Evolutionary conservation across 139 green algal genomes (phyloP).

Genomic region (Nannochloris sp.): DNA sequence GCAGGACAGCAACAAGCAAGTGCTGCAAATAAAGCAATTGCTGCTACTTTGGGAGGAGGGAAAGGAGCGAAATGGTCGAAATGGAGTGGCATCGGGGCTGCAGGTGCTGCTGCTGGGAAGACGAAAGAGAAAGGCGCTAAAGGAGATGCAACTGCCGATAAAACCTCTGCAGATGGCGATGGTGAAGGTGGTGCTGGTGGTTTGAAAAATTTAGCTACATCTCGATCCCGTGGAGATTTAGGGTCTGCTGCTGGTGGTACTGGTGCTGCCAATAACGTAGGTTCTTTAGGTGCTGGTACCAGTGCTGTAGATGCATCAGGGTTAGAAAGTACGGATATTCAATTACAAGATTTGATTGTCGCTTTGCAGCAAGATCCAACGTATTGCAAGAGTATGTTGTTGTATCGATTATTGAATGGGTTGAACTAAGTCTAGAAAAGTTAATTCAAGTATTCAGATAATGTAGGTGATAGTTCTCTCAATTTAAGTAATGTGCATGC

Average conservation of each 20-base stretch:
- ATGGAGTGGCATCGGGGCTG: conserved; percentile 6
- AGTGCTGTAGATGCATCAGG: conserved; percentile 1
- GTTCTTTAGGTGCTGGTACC: background rate
- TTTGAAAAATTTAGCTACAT: no score
- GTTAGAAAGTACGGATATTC: background rate
- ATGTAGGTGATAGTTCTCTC: no score
- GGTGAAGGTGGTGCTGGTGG: background rate
- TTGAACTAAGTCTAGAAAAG: background rate
- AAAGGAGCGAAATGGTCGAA: conserved; percentile 24
- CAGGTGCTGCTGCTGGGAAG: background rate
- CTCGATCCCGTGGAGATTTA: background rate
- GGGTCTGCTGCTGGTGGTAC: background rate
- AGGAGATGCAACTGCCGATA: background rate
- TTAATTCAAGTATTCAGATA: no score
- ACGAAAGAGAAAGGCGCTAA: background rate
- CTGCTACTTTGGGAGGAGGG: conserved; percentile 23
- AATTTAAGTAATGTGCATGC: no score
- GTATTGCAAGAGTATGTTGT: conserved; percentile 18
- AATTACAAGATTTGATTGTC: conserved; percentile 21
- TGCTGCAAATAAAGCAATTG: conserved; percentile 27
- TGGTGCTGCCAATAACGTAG: background rate
- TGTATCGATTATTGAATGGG: conserved; percentile 26
- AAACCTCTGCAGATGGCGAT: background rate
- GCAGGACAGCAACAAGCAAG: conserved; percentile 21
- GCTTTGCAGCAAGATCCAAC: conserved; percentile 25